Percentiles rank a stretch among this genome's conserved stretches.
Conservation (phyloP, 768 basidiomycete species). For the Phlebiopsis gigantea region DNA sequence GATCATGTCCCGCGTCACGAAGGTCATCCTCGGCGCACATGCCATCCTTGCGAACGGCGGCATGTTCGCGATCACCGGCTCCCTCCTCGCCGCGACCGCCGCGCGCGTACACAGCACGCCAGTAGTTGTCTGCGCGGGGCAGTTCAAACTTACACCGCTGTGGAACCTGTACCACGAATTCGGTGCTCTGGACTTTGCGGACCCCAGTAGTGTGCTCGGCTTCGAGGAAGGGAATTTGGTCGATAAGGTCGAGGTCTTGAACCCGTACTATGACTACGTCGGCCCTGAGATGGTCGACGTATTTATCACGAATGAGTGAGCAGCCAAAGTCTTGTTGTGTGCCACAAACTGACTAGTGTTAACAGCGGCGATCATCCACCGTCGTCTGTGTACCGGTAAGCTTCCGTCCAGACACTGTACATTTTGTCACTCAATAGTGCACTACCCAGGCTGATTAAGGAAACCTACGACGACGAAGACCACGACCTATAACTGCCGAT, state of each 20-base stretch:
- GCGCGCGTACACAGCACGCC: conserved; percentile 88
- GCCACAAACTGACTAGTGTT: conserved; percentile 8
- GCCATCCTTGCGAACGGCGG: conserved; percentile 97
- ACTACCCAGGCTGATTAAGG: conserved; percentile 69
- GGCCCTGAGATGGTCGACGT: conserved; percentile 88
- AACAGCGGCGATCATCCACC: conserved; percentile 92
- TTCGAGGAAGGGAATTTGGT: conserved; percentile 77
- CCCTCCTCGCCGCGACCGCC: conserved; percentile 79
- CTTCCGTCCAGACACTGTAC: conserved; percentile 1
- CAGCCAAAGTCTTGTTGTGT: conserved; percentile 12
- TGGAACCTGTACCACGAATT: conserved; percentile 89
- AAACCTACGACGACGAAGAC: conserved; percentile 94
- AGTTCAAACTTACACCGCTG: conserved; percentile 91
- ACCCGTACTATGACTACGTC: conserved; percentile 97
- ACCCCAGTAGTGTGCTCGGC: conserved; percentile 59
- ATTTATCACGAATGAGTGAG: conserved; percentile 97
- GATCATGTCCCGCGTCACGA: conserved; percentile 94
- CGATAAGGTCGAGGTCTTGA: conserved; percentile 87
- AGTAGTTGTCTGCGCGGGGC: conserved; percentile 90
- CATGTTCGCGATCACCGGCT: conserved; percentile 86
- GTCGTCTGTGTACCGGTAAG: conserved; percentile 82
- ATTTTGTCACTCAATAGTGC: neutral
- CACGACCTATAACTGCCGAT: conserved; percentile 52
- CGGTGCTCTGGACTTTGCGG: conserved; percentile 76
- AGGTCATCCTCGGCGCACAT: conserved; percentile 92